Percentiles rank a stretch among this genome's conserved stretches.
Evolutionary conservation across 495 filamentous ascomycete genomes (phyloP).

Genomic region (Penicillium longicatenatum): DNA sequence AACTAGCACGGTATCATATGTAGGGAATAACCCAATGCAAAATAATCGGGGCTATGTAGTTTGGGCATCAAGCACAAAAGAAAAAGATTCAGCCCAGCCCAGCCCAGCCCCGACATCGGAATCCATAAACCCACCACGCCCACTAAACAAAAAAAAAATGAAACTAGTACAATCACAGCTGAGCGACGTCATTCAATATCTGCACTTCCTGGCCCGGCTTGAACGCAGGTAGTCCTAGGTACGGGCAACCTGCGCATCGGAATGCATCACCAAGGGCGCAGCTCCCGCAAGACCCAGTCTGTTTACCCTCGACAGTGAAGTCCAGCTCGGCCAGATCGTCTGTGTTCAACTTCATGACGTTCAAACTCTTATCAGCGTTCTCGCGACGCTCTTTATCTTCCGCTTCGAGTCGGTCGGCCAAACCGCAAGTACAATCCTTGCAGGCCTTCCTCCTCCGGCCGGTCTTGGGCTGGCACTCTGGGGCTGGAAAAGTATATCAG

Average conservation of each 20-base stretch:
- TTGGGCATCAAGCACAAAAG: slow-evolving; percentile 4
- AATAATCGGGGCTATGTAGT: background rate
- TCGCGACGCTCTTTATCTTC: slow-evolving; percentile 74
- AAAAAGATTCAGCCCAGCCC: background rate
- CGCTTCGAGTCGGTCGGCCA: slow-evolving; percentile 74
- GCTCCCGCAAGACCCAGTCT: slow-evolving; percentile 81
- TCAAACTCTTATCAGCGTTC: slow-evolving; percentile 60
- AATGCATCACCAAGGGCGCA: slow-evolving; percentile 83
- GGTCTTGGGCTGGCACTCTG: slow-evolving; percentile 81
- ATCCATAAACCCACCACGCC: slow-evolving; percentile 5
- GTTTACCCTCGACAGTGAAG: slow-evolving; percentile 94
- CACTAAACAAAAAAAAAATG: slow-evolving; percentile 1
- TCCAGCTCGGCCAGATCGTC: slow-evolving; percentile 84
- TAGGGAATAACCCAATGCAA: slow-evolving; percentile 1
- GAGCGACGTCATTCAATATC: slow-evolving; percentile 81
- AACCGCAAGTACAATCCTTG: slow-evolving; percentile 96
- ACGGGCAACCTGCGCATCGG: slow-evolving; percentile 75
- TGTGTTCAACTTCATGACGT: slow-evolving; percentile 67
- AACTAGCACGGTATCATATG: slow-evolving; percentile 6
- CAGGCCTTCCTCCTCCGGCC: slow-evolving; percentile 92
- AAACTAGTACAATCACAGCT: slow-evolving; percentile 56
- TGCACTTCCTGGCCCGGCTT: slow-evolving; percentile 94
- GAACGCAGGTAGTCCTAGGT: slow-evolving; percentile 91
- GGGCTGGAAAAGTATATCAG: slow-evolving; percentile 51
- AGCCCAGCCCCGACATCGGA: slow-evolving; percentile 5